Evolutionary conservation across 257 asterid genomes (phyloP), one percentile per base, ranked within the genome.

Genomic region (Marsdenia floribunda): DNA sequence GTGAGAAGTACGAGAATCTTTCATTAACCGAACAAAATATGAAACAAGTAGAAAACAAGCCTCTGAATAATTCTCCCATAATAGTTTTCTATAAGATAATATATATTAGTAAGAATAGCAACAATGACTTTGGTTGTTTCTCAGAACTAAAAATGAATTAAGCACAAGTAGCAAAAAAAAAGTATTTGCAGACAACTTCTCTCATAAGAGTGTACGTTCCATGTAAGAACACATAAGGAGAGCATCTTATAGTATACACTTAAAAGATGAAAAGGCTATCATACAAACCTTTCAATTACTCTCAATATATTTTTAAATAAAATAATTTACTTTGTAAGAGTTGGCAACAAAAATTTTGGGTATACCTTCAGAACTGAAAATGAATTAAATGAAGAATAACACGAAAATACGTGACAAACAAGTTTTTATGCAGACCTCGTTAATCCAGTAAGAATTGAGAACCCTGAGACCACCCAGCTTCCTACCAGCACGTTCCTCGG

Each of bases 401-500:
- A 22, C 5, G 8, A 60, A 49, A 60, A 65, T 37, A 40, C 26
- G 50, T 16, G 7, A 35, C 11, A 11, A 47, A 5, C 22, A 22
- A 21, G 63, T 6, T 26, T 6, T 13, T 5, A 35, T 24, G 46
- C 74, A 4, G 21, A 78, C 82, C 82, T 78, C 82, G 26, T 78
- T 78, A 18, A 68, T 73, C 82, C 82, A 73, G 63, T 78, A 78
- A 10, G 82, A 78, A 47, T 73, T 78, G 47, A 78, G 78, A 33
- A 78, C 82, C 50, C 78, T 73, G 49, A 78, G 82, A 33, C 82
- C 82, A 57, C 78, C 82, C 11, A 78, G 50, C 75, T 78, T 78
- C 72, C 82, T 68, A 5, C 81, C 81, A 78, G 81, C 81, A 22
- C 81, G 70, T 64, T 78, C 81, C 74, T 78, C 81, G 2, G 81